Conservation (phyloP, 192 early-diverging fungal genomes). For the Mortierella antarctica region DNA sequence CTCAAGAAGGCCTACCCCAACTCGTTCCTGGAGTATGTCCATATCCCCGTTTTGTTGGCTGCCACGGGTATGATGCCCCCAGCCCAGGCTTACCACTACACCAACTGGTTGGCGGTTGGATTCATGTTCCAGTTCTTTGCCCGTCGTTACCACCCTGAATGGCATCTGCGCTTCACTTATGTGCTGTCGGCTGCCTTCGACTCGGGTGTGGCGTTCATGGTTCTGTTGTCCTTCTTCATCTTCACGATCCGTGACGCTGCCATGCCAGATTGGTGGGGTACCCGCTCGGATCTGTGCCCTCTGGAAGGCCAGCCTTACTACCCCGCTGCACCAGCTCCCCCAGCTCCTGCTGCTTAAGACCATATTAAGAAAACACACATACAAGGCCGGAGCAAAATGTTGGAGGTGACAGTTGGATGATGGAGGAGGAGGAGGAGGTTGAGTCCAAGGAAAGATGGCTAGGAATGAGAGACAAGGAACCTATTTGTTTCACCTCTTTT, state of each 20-base stretch:
- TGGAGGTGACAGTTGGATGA: neutral
- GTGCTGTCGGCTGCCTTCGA: conserved; percentile 67
- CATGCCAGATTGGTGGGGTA: conserved; percentile 24
- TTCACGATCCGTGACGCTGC: conserved; percentile 27
- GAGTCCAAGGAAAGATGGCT: neutral
- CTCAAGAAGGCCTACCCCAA: conserved; percentile 65
- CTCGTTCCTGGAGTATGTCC: conserved; percentile 55
- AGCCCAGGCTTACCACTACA: conserved; percentile 56
- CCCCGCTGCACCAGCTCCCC: neutral
- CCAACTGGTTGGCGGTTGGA: conserved; percentile 54
- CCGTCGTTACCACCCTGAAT: conserved; percentile 57
- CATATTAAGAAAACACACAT: neutral
- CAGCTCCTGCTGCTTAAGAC: neutral
- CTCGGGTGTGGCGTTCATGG: conserved; percentile 57
- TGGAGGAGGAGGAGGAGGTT: neutral
- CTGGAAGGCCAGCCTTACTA: conserved; percentile 6
- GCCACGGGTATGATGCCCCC: conserved; percentile 66
- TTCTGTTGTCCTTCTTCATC: conserved; percentile 44
- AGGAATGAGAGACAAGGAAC: neutral
- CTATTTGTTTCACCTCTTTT: neutral
- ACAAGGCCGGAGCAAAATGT: neutral
- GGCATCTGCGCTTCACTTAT: conserved; percentile 76
- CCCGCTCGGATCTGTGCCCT: conserved; percentile 17
- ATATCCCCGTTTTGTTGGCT: conserved; percentile 65
- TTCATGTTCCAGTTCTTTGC: conserved; percentile 65